phyloP scores from a whole-genome alignment of 2,329 filamentous ascomycete genomes.

The Talaromyces islandicus region DNA sequence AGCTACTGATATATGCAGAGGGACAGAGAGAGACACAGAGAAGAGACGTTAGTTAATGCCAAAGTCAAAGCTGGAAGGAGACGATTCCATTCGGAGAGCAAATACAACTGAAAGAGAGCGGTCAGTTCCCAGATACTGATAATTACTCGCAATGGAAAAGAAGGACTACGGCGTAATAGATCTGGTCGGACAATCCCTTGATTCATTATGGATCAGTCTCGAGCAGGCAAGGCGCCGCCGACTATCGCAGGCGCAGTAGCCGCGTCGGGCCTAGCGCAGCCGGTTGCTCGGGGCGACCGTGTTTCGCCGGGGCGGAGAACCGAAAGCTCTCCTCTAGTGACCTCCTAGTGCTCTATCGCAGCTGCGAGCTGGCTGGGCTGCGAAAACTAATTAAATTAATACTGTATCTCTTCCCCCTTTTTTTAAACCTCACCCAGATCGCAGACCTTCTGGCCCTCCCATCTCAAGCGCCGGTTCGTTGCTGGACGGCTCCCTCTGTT shows the following conservation, averaged over 20 bases:
- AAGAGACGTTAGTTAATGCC: too few relatives aligned
- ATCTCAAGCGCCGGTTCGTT: constrained; percentile 7
- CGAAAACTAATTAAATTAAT: not conserved
- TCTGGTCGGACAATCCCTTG: not conserved
- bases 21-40: too few relatives aligned
- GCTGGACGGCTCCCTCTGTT: constrained; percentile 2
- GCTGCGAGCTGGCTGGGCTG: not conserved
- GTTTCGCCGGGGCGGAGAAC: not conserved
- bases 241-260: not conserved
- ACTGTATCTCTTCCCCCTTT: not conserved
- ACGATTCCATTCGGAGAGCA: not conserved
- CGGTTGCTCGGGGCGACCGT: constrained; percentile 8
- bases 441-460: not conserved
- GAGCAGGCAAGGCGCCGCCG: not conserved
- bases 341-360: not conserved
- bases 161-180: too few relatives aligned
- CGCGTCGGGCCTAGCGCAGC: constrained; percentile 5
- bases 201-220: not conserved
- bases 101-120: not conserved
- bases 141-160: too few relatives aligned
- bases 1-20: not conserved
- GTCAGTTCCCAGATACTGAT: too few relatives aligned
- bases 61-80: not conserved
- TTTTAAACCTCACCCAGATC: not conserved
- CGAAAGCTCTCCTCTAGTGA: not conserved